These are phyloP conservation scores for Martensiomyces pterosporus DNA, from an alignment of 192 early-diverging fungal genomes.

Conservation along the genomic window DNA sequence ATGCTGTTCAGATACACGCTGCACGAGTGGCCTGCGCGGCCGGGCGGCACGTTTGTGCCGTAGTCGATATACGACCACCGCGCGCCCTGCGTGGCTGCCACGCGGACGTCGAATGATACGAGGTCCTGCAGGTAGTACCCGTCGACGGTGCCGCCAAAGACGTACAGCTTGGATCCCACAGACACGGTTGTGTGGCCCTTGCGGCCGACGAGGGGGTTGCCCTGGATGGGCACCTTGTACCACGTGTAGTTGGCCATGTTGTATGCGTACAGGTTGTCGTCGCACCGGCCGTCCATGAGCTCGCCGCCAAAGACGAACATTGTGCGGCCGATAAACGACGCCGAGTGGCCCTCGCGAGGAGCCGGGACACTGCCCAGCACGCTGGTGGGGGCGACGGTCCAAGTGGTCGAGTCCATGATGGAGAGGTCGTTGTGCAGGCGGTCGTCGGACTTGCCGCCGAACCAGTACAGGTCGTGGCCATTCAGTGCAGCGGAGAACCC, in stretches of 20 bases:
- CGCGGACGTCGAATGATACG: constrained; percentile 48
- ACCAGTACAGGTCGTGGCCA: constrained; percentile 36
- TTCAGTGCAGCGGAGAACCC: constrained; percentile 47
- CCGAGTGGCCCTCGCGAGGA: constrained; percentile 46
- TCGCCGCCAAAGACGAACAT: constrained; percentile 57
- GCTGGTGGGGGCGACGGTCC: constrained; percentile 26
- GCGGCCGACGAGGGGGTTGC: constrained; percentile 33
- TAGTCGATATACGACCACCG: constrained; percentile 20
- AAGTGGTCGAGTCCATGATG: constrained; percentile 36
- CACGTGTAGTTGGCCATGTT: constrained; percentile 50
- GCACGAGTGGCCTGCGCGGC: constrained; percentile 47
- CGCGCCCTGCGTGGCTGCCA: constrained; percentile 29
- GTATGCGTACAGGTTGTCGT: constrained; percentile 48
- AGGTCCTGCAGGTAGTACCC: constrained; percentile 46
- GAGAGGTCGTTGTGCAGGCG: constrained; percentile 37
- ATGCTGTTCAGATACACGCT: constrained; percentile 38
- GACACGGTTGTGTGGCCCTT: constrained; percentile 46
- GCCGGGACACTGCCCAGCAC: constrained; percentile 32
- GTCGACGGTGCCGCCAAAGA: constrained; percentile 47
- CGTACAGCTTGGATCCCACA: constrained; percentile 40
- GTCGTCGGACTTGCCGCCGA: constrained; percentile 46
- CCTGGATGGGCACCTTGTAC: constrained; percentile 51
- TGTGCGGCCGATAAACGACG: constrained; percentile 50
- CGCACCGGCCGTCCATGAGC: constrained; percentile 25
- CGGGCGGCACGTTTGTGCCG: constrained; percentile 6